Evolutionary conservation across 768 basidiomycete species (phyloP).

Genomic region (Cystofilobasidium macerans): DNA sequence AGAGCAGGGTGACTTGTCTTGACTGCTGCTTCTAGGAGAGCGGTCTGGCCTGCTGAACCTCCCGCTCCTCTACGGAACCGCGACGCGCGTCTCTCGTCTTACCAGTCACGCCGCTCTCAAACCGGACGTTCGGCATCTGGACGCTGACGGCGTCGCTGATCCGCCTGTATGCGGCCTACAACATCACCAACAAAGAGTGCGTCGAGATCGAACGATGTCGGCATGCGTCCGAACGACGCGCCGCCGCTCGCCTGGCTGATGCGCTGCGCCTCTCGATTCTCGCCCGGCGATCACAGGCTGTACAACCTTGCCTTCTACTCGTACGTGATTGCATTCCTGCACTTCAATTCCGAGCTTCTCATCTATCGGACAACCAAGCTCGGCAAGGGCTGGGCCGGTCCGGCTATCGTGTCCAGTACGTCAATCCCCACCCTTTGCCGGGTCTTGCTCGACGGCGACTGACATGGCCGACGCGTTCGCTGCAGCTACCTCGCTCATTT

Average conservation of each 20-base stretch:
- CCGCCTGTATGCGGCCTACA: slow-evolving; percentile 76
- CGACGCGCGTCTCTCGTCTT: not conserved
- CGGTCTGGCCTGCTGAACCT: not conserved
- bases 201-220: slow-evolving; percentile 37
- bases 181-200: slow-evolving; percentile 71
- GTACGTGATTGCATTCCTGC: slow-evolving; percentile 79
- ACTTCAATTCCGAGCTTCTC: slow-evolving; percentile 76
- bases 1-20: slow-evolving; percentile 33
- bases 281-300: too few relatives aligned
- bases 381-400: slow-evolving; percentile 52
- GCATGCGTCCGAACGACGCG: too few relatives aligned
- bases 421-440: slow-evolving; percentile 19
- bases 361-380: slow-evolving; percentile 67
- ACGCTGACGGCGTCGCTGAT: slow-evolving; percentile 74
- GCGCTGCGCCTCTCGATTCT: not conserved
- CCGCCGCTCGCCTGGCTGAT: not conserved
- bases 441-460: too few relatives aligned
- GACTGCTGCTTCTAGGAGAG: not conserved
- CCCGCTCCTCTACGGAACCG: not conserved
- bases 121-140: slow-evolving; percentile 84
- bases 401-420: slow-evolving; percentile 78
- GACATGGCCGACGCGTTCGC: not conserved
- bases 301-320: slow-evolving; percentile 81
- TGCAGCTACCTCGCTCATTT: slow-evolving; percentile 57
- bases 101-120: slow-evolving; percentile 73